Evolutionary conservation across 2,329 filamentous ascomycete species (phyloP).

Genomic region (Trichoderma gracile): DNA sequence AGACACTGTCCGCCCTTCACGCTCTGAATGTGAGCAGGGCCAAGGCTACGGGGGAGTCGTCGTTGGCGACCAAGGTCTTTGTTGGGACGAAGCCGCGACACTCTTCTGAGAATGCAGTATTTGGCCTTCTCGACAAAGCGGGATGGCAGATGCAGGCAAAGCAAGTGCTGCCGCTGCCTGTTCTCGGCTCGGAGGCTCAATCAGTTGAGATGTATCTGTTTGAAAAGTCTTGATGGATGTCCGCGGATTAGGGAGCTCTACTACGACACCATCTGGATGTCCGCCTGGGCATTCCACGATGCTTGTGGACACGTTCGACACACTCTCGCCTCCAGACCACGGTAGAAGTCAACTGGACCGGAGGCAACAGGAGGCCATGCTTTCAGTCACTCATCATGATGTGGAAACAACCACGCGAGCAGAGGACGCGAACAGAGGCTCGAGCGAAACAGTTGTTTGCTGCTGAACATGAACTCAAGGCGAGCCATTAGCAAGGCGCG

Average conservation of each 20-base stretch:
- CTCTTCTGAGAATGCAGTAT: too few species aligned
- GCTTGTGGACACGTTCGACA: constrained; percentile 2
- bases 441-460: neutral
- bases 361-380: neutral
- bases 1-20: constrained; percentile 37
- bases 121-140: too few species aligned
- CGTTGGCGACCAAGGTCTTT: too few species aligned
- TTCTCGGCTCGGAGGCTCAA: too few species aligned
- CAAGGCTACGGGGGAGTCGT: too few species aligned
- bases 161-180: too few species aligned
- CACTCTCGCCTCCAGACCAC: constrained; percentile 7
- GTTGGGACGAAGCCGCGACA: too few species aligned
- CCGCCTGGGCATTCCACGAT: neutral
- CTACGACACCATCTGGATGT: too few species aligned
- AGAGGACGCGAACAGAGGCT: neutral
- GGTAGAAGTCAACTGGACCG: neutral
- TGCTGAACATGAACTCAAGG: neutral
- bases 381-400: neutral
- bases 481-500: constrained; percentile 10
- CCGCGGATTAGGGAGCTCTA: neutral
- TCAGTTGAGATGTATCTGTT: too few species aligned
- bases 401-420: neutral
- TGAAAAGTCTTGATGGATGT: too few species aligned
- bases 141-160: too few species aligned
- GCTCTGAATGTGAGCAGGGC: neutral